Conservation (phyloP, 768 basidiomycete genomes). For the Rhizopogon vinicolor region DNA sequence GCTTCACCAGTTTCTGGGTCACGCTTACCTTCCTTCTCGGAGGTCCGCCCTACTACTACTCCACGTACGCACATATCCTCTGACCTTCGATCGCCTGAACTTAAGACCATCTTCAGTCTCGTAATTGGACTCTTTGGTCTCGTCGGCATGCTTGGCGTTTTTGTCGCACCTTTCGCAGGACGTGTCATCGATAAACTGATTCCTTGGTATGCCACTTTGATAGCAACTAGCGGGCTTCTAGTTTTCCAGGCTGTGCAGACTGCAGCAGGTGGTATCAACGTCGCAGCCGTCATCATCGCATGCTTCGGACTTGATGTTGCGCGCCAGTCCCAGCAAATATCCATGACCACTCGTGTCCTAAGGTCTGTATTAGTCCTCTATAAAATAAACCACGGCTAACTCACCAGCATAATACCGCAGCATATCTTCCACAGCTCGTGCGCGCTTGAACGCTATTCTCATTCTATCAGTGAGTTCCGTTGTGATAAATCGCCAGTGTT, state of each 20-base stretch:
- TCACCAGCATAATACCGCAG: slow-evolving; percentile 11
- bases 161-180: slow-evolving; percentile 66
- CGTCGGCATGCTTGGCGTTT: slow-evolving; percentile 67
- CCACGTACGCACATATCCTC: slow-evolving; percentile 40
- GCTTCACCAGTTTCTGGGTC: slow-evolving; percentile 63
- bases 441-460: slow-evolving; percentile 73
- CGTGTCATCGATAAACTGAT: slow-evolving; percentile 63
- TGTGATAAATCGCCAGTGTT: background rate
- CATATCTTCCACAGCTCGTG: slow-evolving; percentile 44
- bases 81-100: background rate
- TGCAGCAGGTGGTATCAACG: slow-evolving; percentile 62
- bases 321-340: slow-evolving; percentile 71
- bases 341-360: slow-evolving; percentile 55
- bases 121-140: slow-evolving; percentile 74
- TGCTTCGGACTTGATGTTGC: slow-evolving; percentile 72
- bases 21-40: slow-evolving; percentile 80
- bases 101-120: slow-evolving; percentile 23
- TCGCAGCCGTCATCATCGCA: slow-evolving; percentile 66
- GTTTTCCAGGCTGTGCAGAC: slow-evolving; percentile 60
- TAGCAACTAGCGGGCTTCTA: slow-evolving; percentile 43
- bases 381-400: background rate
- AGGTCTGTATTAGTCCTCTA: slow-evolving; percentile 28
- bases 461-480: slow-evolving; percentile 53
- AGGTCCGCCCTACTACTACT: slow-evolving; percentile 70
- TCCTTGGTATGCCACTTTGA: slow-evolving; percentile 73